Evolutionary conservation across 306 rosid genomes (phyloP).

Genomic region (Alnus glutinosa): DNA sequence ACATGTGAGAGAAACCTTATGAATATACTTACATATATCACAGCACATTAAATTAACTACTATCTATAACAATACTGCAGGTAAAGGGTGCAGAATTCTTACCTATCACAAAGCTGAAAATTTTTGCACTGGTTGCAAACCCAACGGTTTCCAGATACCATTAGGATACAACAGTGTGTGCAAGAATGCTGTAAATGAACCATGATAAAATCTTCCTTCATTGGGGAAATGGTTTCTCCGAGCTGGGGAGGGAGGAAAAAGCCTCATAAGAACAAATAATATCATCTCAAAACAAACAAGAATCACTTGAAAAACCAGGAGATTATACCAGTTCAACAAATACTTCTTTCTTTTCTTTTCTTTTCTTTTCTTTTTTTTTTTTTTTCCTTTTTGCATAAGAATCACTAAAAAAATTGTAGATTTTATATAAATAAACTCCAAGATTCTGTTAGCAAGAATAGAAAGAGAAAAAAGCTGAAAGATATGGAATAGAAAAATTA

Average conservation of each 20-base stretch:
- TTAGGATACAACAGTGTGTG: constrained; percentile 72
- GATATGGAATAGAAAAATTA: constrained; percentile 40
- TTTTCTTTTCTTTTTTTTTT: background rate
- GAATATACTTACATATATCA: background rate
- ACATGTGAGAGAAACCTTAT: background rate
- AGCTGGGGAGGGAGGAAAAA: constrained; percentile 55
- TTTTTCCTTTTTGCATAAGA: background rate
- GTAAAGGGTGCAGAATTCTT: constrained; percentile 34
- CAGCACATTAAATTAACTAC: background rate
- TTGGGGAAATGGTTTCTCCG: constrained; percentile 93
- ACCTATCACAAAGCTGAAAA: constrained; percentile 94
- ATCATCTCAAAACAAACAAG: constrained; percentile 2
- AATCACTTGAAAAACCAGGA: background rate
- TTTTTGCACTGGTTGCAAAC: constrained; percentile 88
- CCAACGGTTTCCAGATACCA: constrained; percentile 92
- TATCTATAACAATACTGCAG: constrained; percentile 11
- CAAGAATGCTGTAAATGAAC: constrained; percentile 95
- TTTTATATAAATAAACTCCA: background rate
- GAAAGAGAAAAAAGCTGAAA: constrained; percentile 10
- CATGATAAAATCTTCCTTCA: constrained; percentile 99
- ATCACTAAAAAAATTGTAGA: background rate
- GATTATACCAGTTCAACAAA: background rate
- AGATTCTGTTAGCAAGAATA: background rate
- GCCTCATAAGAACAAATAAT: constrained; percentile 21
- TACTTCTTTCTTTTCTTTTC: background rate